Evolutionary conservation across 768 basidiomycete species (phyloP).

Genomic region (Leccinum subtestaceum): DNA sequence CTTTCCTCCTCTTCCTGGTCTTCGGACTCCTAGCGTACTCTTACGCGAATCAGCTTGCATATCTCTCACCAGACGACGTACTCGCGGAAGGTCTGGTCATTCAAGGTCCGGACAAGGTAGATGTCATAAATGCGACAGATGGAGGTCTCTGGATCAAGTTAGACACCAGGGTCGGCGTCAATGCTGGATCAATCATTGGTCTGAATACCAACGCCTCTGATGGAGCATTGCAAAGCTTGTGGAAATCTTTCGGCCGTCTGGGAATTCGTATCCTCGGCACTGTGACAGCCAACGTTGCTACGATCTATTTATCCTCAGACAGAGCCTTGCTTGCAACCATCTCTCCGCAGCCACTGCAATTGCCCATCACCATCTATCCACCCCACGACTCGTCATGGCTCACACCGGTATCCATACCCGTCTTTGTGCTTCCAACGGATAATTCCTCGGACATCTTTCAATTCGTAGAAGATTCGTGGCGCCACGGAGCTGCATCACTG

Average conservation of each 20-base stretch:
- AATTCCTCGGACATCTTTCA: constrained; percentile 46
- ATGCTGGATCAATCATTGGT: constrained; percentile 60
- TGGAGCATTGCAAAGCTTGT: constrained; percentile 43
- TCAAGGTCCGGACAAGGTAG: constrained; percentile 57
- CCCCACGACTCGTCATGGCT: constrained; percentile 53
- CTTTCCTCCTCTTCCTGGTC: constrained; percentile 42
- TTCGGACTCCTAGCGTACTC: constrained; percentile 59
- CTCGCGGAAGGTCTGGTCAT: constrained; percentile 54
- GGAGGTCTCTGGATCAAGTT: constrained; percentile 61
- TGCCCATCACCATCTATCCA: constrained; percentile 46
- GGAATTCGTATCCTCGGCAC: constrained; percentile 54
- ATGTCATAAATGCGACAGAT: constrained; percentile 61
- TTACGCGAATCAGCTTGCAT: constrained; percentile 56
- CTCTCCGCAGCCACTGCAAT: constrained; percentile 45
- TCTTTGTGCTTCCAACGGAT: constrained; percentile 52
- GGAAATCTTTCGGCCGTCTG: constrained; percentile 70
- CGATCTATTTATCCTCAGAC: constrained; percentile 48
- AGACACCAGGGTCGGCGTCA: constrained; percentile 58
- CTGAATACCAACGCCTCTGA: constrained; percentile 48
- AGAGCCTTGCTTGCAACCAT: constrained; percentile 44
- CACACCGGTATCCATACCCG: constrained; percentile 47
- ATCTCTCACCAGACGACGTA: constrained; percentile 55
- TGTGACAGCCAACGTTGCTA: constrained; percentile 54
- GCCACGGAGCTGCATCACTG: constrained; percentile 45
- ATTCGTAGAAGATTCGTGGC: constrained; percentile 62